phyloP scores from a whole-genome alignment of 1,284 basidiomycete species.

The Cryptococcus wingfieldii region DNA sequence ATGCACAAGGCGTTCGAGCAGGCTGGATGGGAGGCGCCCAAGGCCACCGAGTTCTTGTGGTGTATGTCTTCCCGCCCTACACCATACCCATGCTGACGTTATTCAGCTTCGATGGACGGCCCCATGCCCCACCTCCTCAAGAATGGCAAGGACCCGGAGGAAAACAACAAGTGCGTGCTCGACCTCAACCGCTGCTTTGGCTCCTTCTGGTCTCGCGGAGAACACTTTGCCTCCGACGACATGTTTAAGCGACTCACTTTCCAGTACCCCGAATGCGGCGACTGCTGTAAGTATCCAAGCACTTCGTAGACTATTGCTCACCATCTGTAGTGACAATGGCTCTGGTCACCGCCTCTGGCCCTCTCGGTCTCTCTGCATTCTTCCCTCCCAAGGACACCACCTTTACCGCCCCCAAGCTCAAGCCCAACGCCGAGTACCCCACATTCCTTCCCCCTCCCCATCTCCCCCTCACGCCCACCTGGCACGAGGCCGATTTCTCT shows the following conservation, averaged over 20 bases:
- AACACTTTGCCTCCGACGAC: constrained; percentile 36
- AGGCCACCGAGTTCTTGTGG: constrained; percentile 36
- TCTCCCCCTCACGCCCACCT: constrained; percentile 51
- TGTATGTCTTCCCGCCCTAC: constrained; percentile 15
- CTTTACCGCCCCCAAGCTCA: constrained; percentile 15
- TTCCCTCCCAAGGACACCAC: constrained; percentile 45
- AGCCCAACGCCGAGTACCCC: constrained; percentile 5
- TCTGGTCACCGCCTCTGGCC: constrained; percentile 51
- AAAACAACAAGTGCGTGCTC: constrained; percentile 30
- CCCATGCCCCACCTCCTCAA: constrained; percentile 35
- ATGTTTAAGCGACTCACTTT: constrained; percentile 55
- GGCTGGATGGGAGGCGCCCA: constrained; percentile 38
- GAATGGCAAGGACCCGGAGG: constrained; percentile 7
- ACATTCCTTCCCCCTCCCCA: constrained; percentile 41
- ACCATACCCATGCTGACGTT: not conserved
- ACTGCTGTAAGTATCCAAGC: constrained; percentile 51
- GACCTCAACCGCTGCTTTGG: constrained; percentile 46
- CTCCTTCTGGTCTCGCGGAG: constrained; percentile 36
- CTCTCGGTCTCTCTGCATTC: constrained; percentile 52
- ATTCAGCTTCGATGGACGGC: constrained; percentile 40
- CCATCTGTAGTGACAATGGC: constrained; percentile 50
- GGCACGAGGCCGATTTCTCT: constrained; percentile 51
- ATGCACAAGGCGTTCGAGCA: constrained; percentile 28
- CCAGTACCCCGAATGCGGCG: constrained; percentile 52
- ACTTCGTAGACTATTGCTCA: not conserved